Evolutionary conservation across 2,329 filamentous ascomycete species (phyloP), one percentile per base, ranked within the genome.

Genomic region (Trichophyton benhamiae): DNA sequence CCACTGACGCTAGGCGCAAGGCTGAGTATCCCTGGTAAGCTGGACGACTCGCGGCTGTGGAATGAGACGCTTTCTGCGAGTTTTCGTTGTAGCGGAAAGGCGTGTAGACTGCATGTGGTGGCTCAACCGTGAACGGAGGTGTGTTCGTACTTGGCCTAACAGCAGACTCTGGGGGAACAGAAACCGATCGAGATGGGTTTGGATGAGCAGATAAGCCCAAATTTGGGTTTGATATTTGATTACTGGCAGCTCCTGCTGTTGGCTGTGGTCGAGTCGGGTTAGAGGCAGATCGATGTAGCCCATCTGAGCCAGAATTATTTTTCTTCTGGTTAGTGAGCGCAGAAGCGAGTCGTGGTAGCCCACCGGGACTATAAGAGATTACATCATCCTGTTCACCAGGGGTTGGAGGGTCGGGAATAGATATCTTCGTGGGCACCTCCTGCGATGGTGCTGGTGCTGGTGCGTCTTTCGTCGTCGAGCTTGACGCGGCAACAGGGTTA

Each of bases 331-430:
- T 68, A 60, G 62, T 9, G 62, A 64, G 53, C 63, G 65, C 66
- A 42, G 65, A 68, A 25, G 67, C 65, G 17, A 79, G 63, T 9
- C 79, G 74, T 8, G 81, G 80, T 36, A 81, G 72, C 6, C 81
- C 81, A 22, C 80, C 81, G 20, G 80, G 79, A 63, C 80, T 83
- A 63, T 82, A 82, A 44, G 74, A 71, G 46, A 71, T 68, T 62
- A 71, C 72, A 62, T 71, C 70, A 41, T 66, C 65, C 27, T 58
- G 61, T 1, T 63, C 57, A 58, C 53, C 48, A 30, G 52, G 61
- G n/a, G 57, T 38, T 30, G 46, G 9, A 42, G 59, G 48, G 11
- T 57, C 42, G 15, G 61, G 58, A n/a, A 33, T 46, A 3, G 9
- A 53, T 13, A 57, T 57, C 41, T 58, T 59, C 52, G 57, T 20